These are phyloP conservation scores for Oryza glumipatula DNA, from an alignment of 176 grass and related monocot species.

Conservation along the genomic window DNA sequence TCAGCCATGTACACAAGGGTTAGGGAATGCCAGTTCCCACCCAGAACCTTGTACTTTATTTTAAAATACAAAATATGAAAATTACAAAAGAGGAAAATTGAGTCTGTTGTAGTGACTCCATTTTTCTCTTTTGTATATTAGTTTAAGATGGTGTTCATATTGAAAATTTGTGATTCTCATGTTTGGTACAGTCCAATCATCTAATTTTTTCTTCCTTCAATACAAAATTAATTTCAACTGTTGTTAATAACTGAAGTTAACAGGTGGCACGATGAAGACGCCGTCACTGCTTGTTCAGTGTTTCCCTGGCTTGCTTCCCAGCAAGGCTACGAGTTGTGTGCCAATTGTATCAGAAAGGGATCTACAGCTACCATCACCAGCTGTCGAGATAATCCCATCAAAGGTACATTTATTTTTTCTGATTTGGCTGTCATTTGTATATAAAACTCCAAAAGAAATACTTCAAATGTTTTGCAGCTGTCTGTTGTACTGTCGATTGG, in stretches of 20 bases:
- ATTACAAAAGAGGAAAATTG: too few relatives aligned
- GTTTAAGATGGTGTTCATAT: not conserved
- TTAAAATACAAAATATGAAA: too few relatives aligned
- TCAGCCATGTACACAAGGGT: not conserved
- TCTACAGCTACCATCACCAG: slow-evolving; percentile 80
- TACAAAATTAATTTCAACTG: slow-evolving; percentile 12
- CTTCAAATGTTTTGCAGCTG: not conserved
- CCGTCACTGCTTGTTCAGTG: slow-evolving; percentile 76
- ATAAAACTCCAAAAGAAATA: not conserved
- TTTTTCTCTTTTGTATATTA: not conserved
- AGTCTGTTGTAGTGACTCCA: not conserved
- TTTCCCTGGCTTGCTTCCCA: slow-evolving; percentile 75
- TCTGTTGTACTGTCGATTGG: not conserved
- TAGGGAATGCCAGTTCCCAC: not conserved
- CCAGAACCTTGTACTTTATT: not conserved
- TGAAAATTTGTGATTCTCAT: not conserved
- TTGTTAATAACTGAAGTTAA: slow-evolving; percentile 7
- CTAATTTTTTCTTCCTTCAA: not conserved
- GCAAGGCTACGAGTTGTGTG: slow-evolving; percentile 59
- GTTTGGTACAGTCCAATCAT: not conserved
- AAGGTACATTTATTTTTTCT: slow-evolving; percentile 49
- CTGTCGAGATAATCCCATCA: slow-evolving; percentile 88
- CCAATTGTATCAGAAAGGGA: slow-evolving; percentile 83
- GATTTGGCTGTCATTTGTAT: slow-evolving; percentile 14
- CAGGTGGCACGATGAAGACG: slow-evolving; percentile 60